These are phyloP conservation scores for Suhomyces bolitotheri DNA, from an alignment of 1,139 yeast genomes.

Conservation along the genomic window DNA sequence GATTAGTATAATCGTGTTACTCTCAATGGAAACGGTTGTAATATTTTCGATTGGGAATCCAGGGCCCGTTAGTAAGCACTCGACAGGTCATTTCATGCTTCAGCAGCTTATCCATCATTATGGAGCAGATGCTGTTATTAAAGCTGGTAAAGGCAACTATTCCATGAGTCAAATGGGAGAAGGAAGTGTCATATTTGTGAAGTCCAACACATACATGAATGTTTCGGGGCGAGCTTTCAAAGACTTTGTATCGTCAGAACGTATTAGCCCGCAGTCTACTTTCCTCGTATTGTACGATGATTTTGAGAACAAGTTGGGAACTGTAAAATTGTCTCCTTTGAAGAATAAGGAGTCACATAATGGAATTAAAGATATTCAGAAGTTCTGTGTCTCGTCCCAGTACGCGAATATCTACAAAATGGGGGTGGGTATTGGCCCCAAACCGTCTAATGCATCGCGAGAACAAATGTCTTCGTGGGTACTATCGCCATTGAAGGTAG, in stretches of 20 bases:
- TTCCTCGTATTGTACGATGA: constrained; percentile 41
- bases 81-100: constrained; percentile 42
- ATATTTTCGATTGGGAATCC: constrained; percentile 48
- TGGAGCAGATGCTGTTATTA: constrained; percentile 26
- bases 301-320: constrained; percentile 36
- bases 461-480: constrained; percentile 46
- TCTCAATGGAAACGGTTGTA: constrained; percentile 19
- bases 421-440: constrained; percentile 49
- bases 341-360: constrained; percentile 45
- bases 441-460: constrained; percentile 35
- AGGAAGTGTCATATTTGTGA: constrained; percentile 30
- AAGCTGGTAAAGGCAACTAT: constrained; percentile 22
- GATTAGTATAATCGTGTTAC: no score
- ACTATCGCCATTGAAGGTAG: constrained; percentile 28
- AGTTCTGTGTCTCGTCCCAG: constrained; percentile 3
- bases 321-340: constrained; percentile 28
- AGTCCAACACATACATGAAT: constrained; percentile 44
- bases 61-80: constrained; percentile 41
- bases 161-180: constrained; percentile 22
- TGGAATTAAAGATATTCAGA: constrained; percentile 35
- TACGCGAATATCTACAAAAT: constrained; percentile 27
- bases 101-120: constrained; percentile 27
- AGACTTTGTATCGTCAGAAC: constrained; percentile 24
- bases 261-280: constrained; percentile 17
- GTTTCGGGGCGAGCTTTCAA: constrained; percentile 37